Conservation (phyloP, 2,329 filamentous ascomycete species). For the Ascochyta lentis region DNA sequence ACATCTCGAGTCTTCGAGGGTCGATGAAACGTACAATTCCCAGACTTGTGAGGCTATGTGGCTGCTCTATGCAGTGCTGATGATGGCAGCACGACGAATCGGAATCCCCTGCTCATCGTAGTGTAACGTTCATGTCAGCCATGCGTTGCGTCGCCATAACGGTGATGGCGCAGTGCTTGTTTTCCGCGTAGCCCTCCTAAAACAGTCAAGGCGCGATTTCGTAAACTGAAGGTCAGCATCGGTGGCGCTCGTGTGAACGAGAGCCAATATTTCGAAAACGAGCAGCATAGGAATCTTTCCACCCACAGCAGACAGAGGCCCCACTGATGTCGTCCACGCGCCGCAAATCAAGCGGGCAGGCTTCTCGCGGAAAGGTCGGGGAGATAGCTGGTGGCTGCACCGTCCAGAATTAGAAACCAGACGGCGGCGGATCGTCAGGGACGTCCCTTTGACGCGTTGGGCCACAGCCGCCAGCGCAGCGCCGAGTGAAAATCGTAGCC, state of each 20-base stretch:
- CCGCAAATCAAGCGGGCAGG: neutral
- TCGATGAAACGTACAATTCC: neutral
- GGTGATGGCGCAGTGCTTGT: constrained; percentile 23
- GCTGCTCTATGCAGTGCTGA: constrained; percentile 11
- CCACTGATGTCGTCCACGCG: constrained; percentile 23
- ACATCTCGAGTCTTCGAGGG: neutral
- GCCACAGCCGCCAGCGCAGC: constrained; percentile 3
- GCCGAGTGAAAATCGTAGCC: constrained; percentile 7
- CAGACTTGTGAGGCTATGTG: constrained; percentile 1
- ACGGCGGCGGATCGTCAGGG: constrained; percentile 19
- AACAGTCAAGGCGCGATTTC: constrained; percentile 19
- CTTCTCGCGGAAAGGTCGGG: constrained; percentile 1
- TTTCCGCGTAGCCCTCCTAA: constrained; percentile 23
- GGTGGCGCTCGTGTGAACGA: constrained; percentile 22
- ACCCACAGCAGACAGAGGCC: constrained; percentile 7
- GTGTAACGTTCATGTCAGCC: constrained; percentile 26
- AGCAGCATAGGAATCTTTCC: constrained; percentile 8
- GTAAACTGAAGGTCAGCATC: constrained; percentile 36
- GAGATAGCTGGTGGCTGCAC: neutral
- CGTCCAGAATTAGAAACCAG: constrained; percentile 2
- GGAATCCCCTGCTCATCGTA: constrained; percentile 1
- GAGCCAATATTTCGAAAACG: constrained; percentile 18
- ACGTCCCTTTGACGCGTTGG: constrained; percentile 5
- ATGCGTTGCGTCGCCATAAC: constrained; percentile 6
- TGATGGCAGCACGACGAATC: neutral